Evolutionary conservation across 2,329 filamentous ascomycete genomes (phyloP).

Genomic region (Aspergillus clavatus): DNA sequence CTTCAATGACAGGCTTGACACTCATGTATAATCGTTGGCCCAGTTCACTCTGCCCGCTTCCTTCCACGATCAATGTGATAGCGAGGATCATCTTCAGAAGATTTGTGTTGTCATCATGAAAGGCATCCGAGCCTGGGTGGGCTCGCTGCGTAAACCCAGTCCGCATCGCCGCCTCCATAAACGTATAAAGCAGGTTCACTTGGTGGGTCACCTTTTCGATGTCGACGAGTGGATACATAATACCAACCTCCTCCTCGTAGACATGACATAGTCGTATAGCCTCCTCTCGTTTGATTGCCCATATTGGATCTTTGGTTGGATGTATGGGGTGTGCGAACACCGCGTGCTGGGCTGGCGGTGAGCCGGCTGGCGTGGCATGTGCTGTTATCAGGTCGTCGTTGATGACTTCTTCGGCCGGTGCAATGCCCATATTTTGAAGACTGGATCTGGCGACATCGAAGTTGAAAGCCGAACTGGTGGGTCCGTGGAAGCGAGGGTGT

Average conservation of each 20-base stretch:
- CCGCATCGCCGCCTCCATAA: constrained; percentile 63
- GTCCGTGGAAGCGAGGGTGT: constrained; percentile 69
- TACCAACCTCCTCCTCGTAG: constrained; percentile 84
- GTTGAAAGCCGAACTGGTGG: constrained; percentile 79
- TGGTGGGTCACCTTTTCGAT: constrained; percentile 68
- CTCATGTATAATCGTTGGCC: constrained; percentile 70
- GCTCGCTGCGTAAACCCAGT: constrained; percentile 54
- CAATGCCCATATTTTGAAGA: constrained; percentile 84
- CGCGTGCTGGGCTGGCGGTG: constrained; percentile 37
- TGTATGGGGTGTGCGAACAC: constrained; percentile 36
- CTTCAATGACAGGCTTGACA: constrained; percentile 67
- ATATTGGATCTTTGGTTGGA: constrained; percentile 67
- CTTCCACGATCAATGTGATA: constrained; percentile 70
- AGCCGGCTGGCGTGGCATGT: constrained; percentile 49
- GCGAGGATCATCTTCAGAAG: constrained; percentile 81
- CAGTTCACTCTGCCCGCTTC: constrained; percentile 69
- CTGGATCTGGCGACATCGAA: constrained; percentile 83
- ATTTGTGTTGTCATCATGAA: constrained; percentile 61
- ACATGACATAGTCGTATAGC: constrained; percentile 71
- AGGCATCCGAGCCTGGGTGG: constrained; percentile 53
- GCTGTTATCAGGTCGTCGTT: constrained; percentile 55
- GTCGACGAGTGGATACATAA: constrained; percentile 85
- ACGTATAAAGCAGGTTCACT: constrained; percentile 63
- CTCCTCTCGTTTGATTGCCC: constrained; percentile 71
- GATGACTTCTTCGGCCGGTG: constrained; percentile 54